Evolutionary conservation across 2,329 filamentous ascomycete genomes (phyloP), one percentile per base, ranked within the genome.

Genomic region (Akanthomyces lecanii): DNA sequence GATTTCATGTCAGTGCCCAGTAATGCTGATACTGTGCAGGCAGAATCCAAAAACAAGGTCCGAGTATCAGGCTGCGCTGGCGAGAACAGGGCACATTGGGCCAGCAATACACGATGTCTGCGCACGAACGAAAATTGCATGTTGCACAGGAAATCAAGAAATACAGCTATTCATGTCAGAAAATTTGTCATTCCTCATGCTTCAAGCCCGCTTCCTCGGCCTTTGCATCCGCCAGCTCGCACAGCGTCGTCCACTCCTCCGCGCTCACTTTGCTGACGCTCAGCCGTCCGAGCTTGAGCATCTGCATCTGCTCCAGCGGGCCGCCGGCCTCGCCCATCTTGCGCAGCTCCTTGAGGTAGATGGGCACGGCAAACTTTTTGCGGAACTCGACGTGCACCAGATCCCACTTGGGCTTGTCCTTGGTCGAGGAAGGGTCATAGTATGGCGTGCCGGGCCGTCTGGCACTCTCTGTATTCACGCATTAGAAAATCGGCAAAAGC

Each of bases 311-410:
- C 69, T 86, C 85, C 47, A 96, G 77, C 7, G 84, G 80, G 10
- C 83, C 76, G 0, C 82, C 82, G 0, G 74, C 71, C 47, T 81
- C 79, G 6, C 85, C 85, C 70, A 89, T 80, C 42, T 83, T 82
- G 61, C 90, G 88, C 51, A 97, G 81, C 67, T 91, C 87, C 65
- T 85, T 84, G 58, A 97, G 81, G 5, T 83, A 82, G 63, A 98
- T 84, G 0, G 87, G 83, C 16, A 86, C 81, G 1, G 81, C 79
- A 69, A 98, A 92, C 75, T 97, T 97, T 73, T 86, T 87, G 63
- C 89, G 86, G 73, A 96, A 97, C 70, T 88, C 84, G 54, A 98
- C 94, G 65, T 96, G 90, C 1, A 98, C 95, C 21, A 95, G 84
- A 60, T 88, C 91, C 95, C 95, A 99, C 70, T 61, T 84, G 79